Evolutionary conservation across 768 basidiomycete species (phyloP).

Genomic region (Rhodocollybia butyracea): DNA sequence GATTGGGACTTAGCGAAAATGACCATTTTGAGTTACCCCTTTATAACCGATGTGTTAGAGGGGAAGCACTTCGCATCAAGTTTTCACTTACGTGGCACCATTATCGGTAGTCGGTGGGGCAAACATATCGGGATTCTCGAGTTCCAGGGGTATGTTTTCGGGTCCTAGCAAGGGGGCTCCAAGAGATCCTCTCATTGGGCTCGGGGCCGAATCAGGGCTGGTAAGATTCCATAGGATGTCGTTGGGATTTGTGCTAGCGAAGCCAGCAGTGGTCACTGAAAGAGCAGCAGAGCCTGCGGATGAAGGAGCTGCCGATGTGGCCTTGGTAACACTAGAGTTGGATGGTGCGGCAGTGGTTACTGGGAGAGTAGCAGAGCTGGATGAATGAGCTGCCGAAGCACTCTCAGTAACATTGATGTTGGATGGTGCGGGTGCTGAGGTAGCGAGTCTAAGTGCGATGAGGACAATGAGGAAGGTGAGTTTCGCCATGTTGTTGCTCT

Average conservation of each 20-base stretch:
- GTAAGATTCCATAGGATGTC: constrained; percentile 30
- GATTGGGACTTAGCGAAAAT: constrained; percentile 51
- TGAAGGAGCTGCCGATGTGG: constrained; percentile 12
- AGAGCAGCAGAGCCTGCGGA: constrained; percentile 23
- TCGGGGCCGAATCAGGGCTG: constrained; percentile 20
- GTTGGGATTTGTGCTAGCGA: constrained; percentile 46
- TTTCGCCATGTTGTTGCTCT: too few relatives aligned
- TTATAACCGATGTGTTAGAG: background rate
- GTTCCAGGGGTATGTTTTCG: constrained; percentile 34
- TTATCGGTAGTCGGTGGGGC: constrained; percentile 45
- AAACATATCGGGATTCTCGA: constrained; percentile 40
- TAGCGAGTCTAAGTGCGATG: constrained; percentile 4
- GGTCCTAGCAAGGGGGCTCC: constrained; percentile 44
- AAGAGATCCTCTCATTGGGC: constrained; percentile 33
- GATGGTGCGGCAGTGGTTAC: constrained; percentile 31
- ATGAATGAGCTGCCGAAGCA: constrained; percentile 4
- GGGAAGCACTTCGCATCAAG: background rate
- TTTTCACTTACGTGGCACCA: constrained; percentile 34
- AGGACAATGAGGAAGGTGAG: background rate
- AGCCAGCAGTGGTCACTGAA: constrained; percentile 42
- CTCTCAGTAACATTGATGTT: background rate
- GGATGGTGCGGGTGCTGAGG: constrained; percentile 14
- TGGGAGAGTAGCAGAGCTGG: constrained; percentile 26
- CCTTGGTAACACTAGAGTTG: background rate
- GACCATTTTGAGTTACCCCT: constrained; percentile 57